Evolutionary conservation across 306 rosid genomes (phyloP).

Genomic region (Begonia fuchsioides): DNA sequence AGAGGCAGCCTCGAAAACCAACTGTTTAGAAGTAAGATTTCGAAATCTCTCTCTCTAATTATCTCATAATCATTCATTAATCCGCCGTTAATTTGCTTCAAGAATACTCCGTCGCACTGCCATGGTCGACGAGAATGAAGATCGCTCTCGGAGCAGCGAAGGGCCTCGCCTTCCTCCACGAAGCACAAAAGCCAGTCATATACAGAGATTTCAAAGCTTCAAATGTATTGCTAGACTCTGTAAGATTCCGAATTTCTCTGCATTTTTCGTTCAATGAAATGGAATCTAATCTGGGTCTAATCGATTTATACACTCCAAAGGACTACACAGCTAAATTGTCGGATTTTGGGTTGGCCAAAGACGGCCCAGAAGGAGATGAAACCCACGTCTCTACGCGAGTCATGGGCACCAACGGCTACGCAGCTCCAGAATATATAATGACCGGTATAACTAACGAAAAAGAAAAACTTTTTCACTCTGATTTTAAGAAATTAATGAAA

Average conservation of each 20-base stretch:
- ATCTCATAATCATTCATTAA: too few relatives aligned
- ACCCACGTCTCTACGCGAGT: slow-evolving; percentile 14
- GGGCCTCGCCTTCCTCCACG: slow-evolving; percentile 37
- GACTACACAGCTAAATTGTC: slow-evolving; percentile 9
- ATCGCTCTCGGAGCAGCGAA: slow-evolving; percentile 35
- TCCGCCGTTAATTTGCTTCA: not conserved
- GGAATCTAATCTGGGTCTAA: not conserved
- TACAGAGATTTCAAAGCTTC: slow-evolving; percentile 44
- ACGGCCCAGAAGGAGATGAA: slow-evolving; percentile 16
- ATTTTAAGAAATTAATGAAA: not conserved
- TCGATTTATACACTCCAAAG: not conserved
- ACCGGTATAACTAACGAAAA: slow-evolving; percentile 3
- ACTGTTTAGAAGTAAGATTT: slow-evolving; percentile 22
- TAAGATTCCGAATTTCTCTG: slow-evolving; percentile 11
- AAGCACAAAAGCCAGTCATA: slow-evolving; percentile 23
- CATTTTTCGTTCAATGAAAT: not conserved
- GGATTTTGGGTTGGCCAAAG: slow-evolving; percentile 12
- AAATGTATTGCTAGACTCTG: slow-evolving; percentile 33
- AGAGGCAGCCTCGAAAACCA: slow-evolving; percentile 41
- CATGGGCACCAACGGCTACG: slow-evolving; percentile 13
- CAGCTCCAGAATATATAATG: slow-evolving; percentile 14
- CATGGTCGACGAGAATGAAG: slow-evolving; percentile 27
- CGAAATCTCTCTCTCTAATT: not conserved
- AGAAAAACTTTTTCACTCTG: not conserved
- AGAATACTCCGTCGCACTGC: slow-evolving; percentile 10